Percentiles rank a stretch among this genome's conserved stretches.
These are phyloP conservation scores for Helicostylum pulchrum DNA, from an alignment of 192 early-diverging fungal species.

Conservation along the genomic window DNA sequence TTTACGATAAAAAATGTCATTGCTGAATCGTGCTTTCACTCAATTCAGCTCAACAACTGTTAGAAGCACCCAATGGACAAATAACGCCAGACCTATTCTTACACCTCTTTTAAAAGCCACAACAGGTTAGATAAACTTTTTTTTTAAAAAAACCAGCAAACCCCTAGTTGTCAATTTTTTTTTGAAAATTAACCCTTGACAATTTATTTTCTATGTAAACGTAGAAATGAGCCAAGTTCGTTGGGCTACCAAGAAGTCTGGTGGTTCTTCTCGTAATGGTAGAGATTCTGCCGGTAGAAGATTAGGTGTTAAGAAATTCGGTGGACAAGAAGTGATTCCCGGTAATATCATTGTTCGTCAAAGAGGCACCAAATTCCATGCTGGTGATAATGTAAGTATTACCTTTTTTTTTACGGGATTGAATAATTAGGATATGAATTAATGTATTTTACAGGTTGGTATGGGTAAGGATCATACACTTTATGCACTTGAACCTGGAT, in stretches of 20 bases:
- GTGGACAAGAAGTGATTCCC: constrained; percentile 65
- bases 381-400: constrained; percentile 67
- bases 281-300: constrained; percentile 76
- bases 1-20: too few species aligned
- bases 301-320: constrained; percentile 75
- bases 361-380: constrained; percentile 73
- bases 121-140: too few species aligned
- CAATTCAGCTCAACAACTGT: too few species aligned
- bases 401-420: not conserved
- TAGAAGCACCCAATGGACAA: too few species aligned
- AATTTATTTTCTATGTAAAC: too few species aligned
- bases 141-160: too few species aligned
- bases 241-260: constrained; percentile 74
- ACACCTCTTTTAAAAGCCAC: too few species aligned
- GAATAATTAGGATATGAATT: not conserved
- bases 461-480: constrained; percentile 80
- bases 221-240: constrained; percentile 51
- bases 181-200: too few species aligned
- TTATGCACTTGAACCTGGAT: constrained; percentile 68
- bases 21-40: too few species aligned
- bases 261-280: constrained; percentile 75
- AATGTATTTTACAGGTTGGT: constrained; percentile 40
- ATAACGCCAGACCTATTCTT: too few species aligned
- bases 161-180: too few species aligned
- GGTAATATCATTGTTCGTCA: constrained; percentile 84